These are phyloP conservation scores for Leccinum longicurvipes DNA, from an alignment of 768 basidiomycete genomes.

Conservation along the genomic window DNA sequence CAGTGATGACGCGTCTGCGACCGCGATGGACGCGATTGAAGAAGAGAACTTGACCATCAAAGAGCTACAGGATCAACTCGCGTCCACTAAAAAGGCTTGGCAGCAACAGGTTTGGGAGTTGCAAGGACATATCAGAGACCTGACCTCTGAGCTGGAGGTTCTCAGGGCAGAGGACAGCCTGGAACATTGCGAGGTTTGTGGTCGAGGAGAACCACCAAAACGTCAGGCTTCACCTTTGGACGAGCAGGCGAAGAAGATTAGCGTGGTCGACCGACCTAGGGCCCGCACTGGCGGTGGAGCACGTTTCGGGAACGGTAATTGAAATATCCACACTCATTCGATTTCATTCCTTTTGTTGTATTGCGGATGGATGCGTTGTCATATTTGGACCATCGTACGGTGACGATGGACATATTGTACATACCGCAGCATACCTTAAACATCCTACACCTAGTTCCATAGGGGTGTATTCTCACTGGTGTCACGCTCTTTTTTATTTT, in stretches of 20 bases:
- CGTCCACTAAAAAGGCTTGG: conserved; percentile 58
- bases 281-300: conserved; percentile 63
- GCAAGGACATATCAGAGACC: conserved; percentile 66
- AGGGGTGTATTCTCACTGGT: conserved; percentile 7
- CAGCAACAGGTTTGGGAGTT: conserved; percentile 74
- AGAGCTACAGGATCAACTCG: conserved; percentile 60
- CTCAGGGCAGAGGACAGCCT: conserved; percentile 42
- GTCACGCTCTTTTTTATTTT: conserved; percentile 14
- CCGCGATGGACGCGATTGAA: conserved; percentile 28
- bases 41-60: conserved; percentile 47
- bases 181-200: conserved; percentile 58
- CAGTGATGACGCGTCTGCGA: conserved; percentile 32
- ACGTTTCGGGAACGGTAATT: conserved; percentile 53
- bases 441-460: conserved; percentile 10
- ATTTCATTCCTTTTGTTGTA: conserved; percentile 9
- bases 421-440: conserved; percentile 10
- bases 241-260: conserved; percentile 24
- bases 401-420: conserved; percentile 9
- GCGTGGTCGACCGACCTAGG: conserved; percentile 62
- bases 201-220: conserved; percentile 40
- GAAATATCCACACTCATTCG: conserved; percentile 13
- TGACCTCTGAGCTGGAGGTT: conserved; percentile 66
- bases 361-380: conserved; percentile 15
- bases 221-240: conserved; percentile 9
- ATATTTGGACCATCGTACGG: conserved; percentile 15